Percentiles rank a stretch among this genome's conserved stretches.
Evolutionary conservation across 768 basidiomycete species (phyloP).

Genomic region (Pisolithus microcarpus): DNA sequence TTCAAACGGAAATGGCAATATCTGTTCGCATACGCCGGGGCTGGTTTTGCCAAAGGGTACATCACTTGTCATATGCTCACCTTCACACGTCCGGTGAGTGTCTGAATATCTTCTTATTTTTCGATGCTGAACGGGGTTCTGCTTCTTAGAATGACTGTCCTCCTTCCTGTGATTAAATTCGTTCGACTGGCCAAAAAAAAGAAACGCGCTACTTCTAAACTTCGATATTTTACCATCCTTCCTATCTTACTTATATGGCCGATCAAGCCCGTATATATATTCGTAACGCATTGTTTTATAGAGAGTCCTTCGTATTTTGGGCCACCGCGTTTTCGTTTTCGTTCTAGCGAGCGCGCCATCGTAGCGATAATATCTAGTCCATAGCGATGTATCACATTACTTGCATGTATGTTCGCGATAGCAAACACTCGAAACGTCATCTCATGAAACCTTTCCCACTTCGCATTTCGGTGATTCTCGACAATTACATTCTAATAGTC

Average conservation of each 20-base stretch:
- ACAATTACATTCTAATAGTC: no score
- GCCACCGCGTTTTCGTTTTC: not conserved
- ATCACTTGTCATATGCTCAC: constrained; percentile 81
- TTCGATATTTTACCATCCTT: not conserved
- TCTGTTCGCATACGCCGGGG: constrained; percentile 75
- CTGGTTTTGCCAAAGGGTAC: constrained; percentile 73
- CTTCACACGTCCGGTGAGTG: constrained; percentile 55
- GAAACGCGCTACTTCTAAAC: no score
- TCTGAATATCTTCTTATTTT: not conserved
- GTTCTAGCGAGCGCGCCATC: not conserved
- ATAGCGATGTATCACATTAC: not conserved
- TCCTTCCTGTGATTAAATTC: constrained; percentile 38
- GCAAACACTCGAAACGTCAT: not conserved
- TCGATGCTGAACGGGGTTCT: constrained; percentile 3
- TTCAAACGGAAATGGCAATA: constrained; percentile 83
- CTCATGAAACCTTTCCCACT: no score
- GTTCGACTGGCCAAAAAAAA: not conserved
- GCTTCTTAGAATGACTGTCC: constrained; percentile 43
- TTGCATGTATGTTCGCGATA: not conserved
- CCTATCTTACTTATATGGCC: not conserved
- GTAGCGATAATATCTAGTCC: not conserved
- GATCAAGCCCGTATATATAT: not conserved
- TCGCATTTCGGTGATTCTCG: no score
- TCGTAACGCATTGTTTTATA: not conserved
- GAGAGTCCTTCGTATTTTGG: not conserved